Base-by-base conservation (phyloP, 495 filamentous ascomycete species). In the Aspergillus incahuasiensis region DNA sequence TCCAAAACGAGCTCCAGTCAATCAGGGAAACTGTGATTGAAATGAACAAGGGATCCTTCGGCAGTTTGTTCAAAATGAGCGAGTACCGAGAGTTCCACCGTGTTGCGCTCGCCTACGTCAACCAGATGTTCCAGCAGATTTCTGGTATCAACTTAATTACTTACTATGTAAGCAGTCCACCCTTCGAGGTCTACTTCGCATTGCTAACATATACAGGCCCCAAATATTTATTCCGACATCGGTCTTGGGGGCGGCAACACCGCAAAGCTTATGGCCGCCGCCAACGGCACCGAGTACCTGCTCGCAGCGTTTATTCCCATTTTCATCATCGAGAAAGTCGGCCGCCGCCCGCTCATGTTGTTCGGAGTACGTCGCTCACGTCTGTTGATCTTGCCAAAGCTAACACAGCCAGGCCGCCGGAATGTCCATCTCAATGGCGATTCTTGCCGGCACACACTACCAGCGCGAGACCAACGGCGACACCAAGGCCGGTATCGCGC, bases 21-120 rank as follows among this genome's bases (percentile, higher is more conserved):
- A 88, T 92, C 69, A 88, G 88, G 68, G 85, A 88, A 40, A 86
- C 87, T 0, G 87, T 90, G 6, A 53, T 86, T n/a, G 87, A 90
- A 61, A 86, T 85, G 79, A 76, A 79, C 34, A 81, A 84, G 68
- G 82, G 82, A 22, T 77, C 73, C 3, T 88, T 87, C 66, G 60
- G 67, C 18, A 87, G 91, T 56, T 76, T 86, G 51, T 90, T 91
- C 67, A 85, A 81, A 18, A 87, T 86, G 81, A 81, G 77, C 56
- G 79, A 83, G 55, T 80, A 90, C 62, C 81, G 88, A 24, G 86
- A 90, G 63, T 81, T 92, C 61, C 88, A 91, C 67, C 82, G 89
- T 12, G 82, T 81, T 0, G 65, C 83, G 22, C 74, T 91, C 25
- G 88, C 80, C 32, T 88, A 89, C 61, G 79, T 88, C 66, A 90